phyloP scores from a whole-genome alignment of 129 eudicot genomes.

The Cynara cardunculus region DNA sequence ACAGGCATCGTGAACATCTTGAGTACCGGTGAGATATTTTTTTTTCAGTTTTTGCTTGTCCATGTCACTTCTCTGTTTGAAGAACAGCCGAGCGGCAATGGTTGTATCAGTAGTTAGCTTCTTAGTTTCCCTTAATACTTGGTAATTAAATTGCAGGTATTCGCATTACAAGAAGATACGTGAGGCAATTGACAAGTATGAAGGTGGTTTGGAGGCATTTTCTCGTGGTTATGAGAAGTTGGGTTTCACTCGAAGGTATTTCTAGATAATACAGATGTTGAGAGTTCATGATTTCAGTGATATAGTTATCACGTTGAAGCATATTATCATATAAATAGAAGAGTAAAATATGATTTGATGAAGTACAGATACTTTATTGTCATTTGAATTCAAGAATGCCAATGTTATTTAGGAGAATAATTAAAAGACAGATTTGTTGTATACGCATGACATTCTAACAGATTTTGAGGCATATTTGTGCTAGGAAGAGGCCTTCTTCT shows the following conservation, averaged over 20 bases:
- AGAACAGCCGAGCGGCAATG: neutral
- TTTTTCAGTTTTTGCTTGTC: neutral
- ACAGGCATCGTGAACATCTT: slow-evolving; percentile 64
- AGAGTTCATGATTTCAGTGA: neutral
- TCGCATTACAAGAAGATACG: slow-evolving; percentile 81
- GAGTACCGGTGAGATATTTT: slow-evolving; percentile 63
- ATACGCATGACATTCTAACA: too few species aligned
- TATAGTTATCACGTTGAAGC: neutral
- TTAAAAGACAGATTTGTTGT: too few species aligned
- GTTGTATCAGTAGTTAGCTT: neutral
- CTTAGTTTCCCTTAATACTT: neutral
- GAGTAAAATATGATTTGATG: neutral
- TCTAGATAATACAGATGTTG: neutral
- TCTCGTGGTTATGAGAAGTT: slow-evolving; percentile 96
- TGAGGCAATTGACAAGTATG: slow-evolving; percentile 77
- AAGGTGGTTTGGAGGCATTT: slow-evolving; percentile 89
- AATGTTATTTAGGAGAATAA: too few species aligned
- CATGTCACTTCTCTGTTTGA: neutral
- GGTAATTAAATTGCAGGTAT: slow-evolving; percentile 41
- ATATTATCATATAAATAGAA: neutral
- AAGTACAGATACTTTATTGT: neutral
- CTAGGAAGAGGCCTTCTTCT: too few species aligned
- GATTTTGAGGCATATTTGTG: too few species aligned
- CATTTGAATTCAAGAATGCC: neutral
- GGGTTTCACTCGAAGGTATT: slow-evolving; percentile 88